phyloP scores from a whole-genome alignment of 768 basidiomycete species.

The Filobasidium wieringae region DNA sequence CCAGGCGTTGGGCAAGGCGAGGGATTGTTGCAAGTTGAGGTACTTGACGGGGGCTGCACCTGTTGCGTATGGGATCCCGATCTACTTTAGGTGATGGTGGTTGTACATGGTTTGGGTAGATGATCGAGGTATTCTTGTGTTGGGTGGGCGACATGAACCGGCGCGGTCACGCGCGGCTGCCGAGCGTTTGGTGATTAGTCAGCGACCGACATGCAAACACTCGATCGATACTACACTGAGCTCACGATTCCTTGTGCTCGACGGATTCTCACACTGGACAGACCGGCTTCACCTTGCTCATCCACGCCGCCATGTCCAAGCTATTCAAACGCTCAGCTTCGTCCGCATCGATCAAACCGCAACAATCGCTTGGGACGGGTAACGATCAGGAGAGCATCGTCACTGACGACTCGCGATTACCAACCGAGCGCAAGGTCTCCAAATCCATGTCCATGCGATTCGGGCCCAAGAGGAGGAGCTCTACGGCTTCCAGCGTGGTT shows the following conservation, averaged over 20 bases:
- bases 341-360: not conserved
- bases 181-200: no score
- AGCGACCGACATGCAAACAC: no score
- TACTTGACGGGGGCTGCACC: slow-evolving; percentile 92
- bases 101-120: not conserved
- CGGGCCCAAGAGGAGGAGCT: not conserved
- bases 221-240: no score
- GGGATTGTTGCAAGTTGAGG: slow-evolving; percentile 73
- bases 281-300: no score
- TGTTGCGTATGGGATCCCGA: slow-evolving; percentile 90
- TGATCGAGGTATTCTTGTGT: not conserved
- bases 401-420: no score
- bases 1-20: slow-evolving; percentile 63
- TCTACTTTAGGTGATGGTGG: slow-evolving; percentile 50
- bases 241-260: no score
- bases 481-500: not conserved
- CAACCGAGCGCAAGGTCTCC: not conserved
- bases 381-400: not conserved
- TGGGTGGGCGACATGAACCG: no score
- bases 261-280: no score
- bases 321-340: not conserved
- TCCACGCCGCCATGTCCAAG: not conserved
- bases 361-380: not conserved
- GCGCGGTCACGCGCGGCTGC: no score
- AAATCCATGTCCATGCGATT: not conserved